Conservation (phyloP, 73 alveolate genomes). For the Paramecium octaurelia region DNA sequence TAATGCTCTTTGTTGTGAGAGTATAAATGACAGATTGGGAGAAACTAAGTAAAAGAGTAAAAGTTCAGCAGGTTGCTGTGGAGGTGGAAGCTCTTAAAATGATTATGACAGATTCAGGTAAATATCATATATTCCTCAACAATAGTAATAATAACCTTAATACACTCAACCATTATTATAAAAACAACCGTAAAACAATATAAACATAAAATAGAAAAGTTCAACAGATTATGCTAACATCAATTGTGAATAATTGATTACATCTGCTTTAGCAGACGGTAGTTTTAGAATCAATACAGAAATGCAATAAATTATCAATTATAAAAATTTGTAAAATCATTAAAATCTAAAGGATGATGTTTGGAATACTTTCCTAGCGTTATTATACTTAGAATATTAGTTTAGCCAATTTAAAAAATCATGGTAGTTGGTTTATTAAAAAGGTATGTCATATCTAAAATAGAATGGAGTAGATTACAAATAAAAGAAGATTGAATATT, state of each 20-base stretch:
- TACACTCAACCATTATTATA: background rate
- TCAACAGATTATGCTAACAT: background rate
- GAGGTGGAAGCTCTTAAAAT: background rate
- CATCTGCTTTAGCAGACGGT: background rate
- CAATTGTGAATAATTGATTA: background rate
- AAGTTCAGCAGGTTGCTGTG: too few species aligned
- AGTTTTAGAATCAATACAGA: background rate
- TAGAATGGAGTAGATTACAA: too few species aligned
- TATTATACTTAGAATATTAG: too few species aligned
- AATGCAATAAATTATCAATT: background rate
- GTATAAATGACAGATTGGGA: too few species aligned
- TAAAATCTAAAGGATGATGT: background rate
- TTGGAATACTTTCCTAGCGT: too few species aligned
- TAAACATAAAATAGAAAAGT: background rate
- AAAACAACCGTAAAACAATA: background rate
- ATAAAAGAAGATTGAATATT: too few species aligned
- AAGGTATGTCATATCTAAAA: too few species aligned
- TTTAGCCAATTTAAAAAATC: too few species aligned
- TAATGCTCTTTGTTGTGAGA: too few species aligned
- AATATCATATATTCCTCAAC: background rate
- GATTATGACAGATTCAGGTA: background rate
- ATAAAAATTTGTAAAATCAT: background rate
- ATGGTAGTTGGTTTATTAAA: too few species aligned
- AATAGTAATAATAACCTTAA: background rate
- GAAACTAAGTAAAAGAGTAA: too few species aligned